Percentiles rank a stretch among this genome's conserved stretches.
These are phyloP conservation scores for Monosporozyma siamensis DNA, from an alignment of 805 yeast genomes.

Conservation along the genomic window DNA sequence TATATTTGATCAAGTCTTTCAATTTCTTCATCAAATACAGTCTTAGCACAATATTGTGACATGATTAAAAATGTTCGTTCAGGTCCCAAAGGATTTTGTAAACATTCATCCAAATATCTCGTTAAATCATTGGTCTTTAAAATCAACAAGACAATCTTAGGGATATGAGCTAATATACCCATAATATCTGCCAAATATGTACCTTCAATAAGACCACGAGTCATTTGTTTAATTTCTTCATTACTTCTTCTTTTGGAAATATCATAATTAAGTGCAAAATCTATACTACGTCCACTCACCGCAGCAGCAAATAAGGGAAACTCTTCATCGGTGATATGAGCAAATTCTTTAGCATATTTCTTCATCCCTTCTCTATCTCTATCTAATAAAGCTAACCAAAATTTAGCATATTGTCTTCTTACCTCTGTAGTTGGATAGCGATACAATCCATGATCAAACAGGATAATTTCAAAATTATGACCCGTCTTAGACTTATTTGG, in stretches of 20 bases:
- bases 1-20: conserved; percentile 29
- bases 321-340: conserved; percentile 66
- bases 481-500: conserved; percentile 23
- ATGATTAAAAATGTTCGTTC: conserved; percentile 80
- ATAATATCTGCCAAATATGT: conserved; percentile 67
- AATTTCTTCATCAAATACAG: conserved; percentile 60
- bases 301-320: conserved; percentile 87
- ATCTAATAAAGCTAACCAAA: conserved; percentile 85
- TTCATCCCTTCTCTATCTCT: conserved; percentile 58
- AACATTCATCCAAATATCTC: conserved; percentile 74
- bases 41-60: conserved; percentile 80
- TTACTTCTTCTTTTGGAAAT: conserved; percentile 44
- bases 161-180: conserved; percentile 69
- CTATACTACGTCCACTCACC: conserved; percentile 86
- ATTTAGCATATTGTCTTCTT: conserved; percentile 76
- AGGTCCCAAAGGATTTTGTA: conserved; percentile 76
- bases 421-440: conserved; percentile 69
- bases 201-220: conserved; percentile 47
- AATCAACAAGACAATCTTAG: conserved; percentile 75
- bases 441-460: conserved; percentile 93
- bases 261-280: conserved; percentile 60
- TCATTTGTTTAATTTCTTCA: conserved; percentile 62
- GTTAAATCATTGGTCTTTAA: conserved; percentile 92
- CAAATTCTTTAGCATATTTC: conserved; percentile 65
- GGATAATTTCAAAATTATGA: conserved; percentile 81